Base-by-base conservation (phyloP, 805 yeast species). In the Metschnikowia anglica region DNA sequence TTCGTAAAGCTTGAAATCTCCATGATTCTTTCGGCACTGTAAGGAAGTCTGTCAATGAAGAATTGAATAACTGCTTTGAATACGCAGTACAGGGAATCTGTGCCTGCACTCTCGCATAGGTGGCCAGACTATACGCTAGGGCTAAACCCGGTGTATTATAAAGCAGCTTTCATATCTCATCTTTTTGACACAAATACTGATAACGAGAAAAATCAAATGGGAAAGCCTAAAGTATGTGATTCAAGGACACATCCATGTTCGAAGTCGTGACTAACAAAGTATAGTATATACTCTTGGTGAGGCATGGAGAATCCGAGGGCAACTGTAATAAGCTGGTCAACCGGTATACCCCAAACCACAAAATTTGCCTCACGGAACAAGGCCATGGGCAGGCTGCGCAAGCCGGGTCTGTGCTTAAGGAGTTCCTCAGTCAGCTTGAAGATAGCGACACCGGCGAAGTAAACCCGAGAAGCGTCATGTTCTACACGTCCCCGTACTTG, bases 291-390 rank as follows among this genome's bases (percentile, higher is more conserved):
- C 69, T 90, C 39, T 70, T 90, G 20, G 81, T 90, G 10, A 80
- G 97, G 51, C 97, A 90, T 60, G 97, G 97, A 19, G 97, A 90
- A 58, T 84, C 93, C 4, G 95, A 87, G 57, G 95, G 96, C 7
- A 90, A 90, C 64, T 79, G 79, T 51, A 95, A 90, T 63, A 89
- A 90, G 59, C 66, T 80, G 1, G 89, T 90, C 39, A 90, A 90
- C 61, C 71, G 83, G 43, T 73, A 74, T 56, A 77, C 82, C 1
- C 88, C 97, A 1, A 90, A 90, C 61, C 97, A 90, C 64, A 68
- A 76, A 53, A 83, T 90, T 3, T 77, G 84, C 5, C 66, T 90
- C 37, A 90, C 97, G 0, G 72, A 67, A 8, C 66, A 70, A 10
- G 97, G 97, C 0, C 84, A 80, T 56, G 49, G 53, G 5, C 88